Evolutionary conservation across 75 land plant species (phyloP).

Genomic region (Sequoia sempervirens): DNA sequence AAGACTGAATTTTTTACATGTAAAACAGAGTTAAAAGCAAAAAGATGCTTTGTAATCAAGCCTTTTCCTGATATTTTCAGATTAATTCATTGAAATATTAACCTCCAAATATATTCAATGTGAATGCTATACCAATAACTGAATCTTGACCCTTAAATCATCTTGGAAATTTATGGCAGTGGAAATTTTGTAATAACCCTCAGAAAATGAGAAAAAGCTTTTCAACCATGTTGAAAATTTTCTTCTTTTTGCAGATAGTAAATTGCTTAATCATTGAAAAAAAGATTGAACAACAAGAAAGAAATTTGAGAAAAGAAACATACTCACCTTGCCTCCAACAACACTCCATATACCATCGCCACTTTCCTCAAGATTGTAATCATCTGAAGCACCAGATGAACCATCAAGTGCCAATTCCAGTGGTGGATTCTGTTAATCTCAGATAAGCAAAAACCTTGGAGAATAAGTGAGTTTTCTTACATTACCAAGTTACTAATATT

Average conservation of each 20-base stretch:
- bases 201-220: background rate
- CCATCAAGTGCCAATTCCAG: conserved; percentile 61
- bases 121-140: background rate
- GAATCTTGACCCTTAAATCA: background rate
- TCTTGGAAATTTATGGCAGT: background rate
- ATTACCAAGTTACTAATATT: conserved; percentile 1
- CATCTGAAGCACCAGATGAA: conserved; percentile 62
- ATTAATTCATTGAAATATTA: background rate
- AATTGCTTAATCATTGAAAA: conserved; percentile 4
- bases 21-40: background rate
- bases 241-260: background rate
- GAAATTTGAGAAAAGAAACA: background rate
- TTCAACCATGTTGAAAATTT: background rate
- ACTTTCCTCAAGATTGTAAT: conserved; percentile 68
- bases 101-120: background rate
- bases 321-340: conserved; percentile 83
- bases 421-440: conserved; percentile 62
- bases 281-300: background rate
- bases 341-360: conserved; percentile 89
- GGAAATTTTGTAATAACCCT: background rate
- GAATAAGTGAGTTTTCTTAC: conserved; percentile 1
- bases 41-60: background rate
- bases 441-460: background rate
- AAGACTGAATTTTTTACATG: background rate
- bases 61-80: background rate